Evolutionary conservation across 2,329 filamentous ascomycete species (phyloP).

Genomic region (Lachnellula hyalina): DNA sequence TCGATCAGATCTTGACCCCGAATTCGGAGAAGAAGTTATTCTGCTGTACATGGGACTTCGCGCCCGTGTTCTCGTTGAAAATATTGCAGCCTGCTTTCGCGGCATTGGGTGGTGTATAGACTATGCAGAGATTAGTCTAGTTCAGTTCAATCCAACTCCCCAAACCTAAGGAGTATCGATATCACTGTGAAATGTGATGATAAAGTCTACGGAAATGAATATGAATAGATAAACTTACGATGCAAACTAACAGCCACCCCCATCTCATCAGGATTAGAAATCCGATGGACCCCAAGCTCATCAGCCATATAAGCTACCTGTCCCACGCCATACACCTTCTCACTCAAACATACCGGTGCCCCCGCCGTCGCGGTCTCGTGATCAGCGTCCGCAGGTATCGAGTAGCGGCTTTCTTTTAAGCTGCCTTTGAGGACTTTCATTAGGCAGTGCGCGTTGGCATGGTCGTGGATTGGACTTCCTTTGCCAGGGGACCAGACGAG

Average conservation of each 20-base stretch:
- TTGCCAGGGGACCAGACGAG: slow-evolving; percentile 86
- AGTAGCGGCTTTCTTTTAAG: slow-evolving; percentile 76
- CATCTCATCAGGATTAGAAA: slow-evolving; percentile 66
- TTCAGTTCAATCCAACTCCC: background rate
- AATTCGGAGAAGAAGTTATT: slow-evolving; percentile 66
- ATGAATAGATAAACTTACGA: slow-evolving; percentile 38
- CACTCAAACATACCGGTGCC: slow-evolving; percentile 59
- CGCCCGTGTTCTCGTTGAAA: slow-evolving; percentile 73
- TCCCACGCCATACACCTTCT: slow-evolving; percentile 64
- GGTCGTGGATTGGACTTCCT: slow-evolving; percentile 81
- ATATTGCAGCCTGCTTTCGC: slow-evolving; percentile 76
- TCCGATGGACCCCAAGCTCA: slow-evolving; percentile 77
- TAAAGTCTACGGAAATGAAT: background rate
- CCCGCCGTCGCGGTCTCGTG: slow-evolving; percentile 35
- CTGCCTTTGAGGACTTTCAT: slow-evolving; percentile 79
- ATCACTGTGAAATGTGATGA: background rate
- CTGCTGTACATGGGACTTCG: slow-evolving; percentile 64
- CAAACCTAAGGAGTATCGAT: background rate
- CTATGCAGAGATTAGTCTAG: slow-evolving; percentile 30
- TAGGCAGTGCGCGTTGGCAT: slow-evolving; percentile 82
- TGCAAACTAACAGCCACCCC: slow-evolving; percentile 82
- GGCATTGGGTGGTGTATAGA: slow-evolving; percentile 87
- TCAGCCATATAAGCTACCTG: slow-evolving; percentile 89
- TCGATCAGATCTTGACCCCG: slow-evolving; percentile 31
- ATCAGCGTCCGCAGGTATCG: slow-evolving; percentile 54